These are phyloP conservation scores for Pharus latifolius DNA, from an alignment of 176 grass and related monocot genomes.

Conservation along the genomic window DNA sequence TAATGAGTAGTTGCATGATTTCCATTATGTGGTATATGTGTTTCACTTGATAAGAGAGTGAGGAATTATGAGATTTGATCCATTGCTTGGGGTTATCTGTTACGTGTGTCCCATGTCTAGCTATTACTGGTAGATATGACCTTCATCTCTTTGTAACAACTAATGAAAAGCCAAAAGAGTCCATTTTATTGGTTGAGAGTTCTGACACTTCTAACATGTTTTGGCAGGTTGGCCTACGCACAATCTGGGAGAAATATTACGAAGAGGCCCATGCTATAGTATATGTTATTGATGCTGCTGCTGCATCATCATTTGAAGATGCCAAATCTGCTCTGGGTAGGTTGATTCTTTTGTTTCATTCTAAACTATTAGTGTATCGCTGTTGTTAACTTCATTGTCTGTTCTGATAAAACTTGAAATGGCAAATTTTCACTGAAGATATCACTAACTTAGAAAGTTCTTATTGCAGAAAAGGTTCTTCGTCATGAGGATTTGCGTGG, in stretches of 20 bases:
- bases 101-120: not conserved
- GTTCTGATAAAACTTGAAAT: not conserved
- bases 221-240: constrained; percentile 65
- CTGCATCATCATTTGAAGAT: constrained; percentile 73
- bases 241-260: constrained; percentile 99
- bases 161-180: constrained; percentile 5
- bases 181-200: not conserved
- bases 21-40: not conserved
- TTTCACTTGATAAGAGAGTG: not conserved
- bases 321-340: constrained; percentile 65
- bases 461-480: constrained; percentile 72
- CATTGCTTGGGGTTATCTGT: not conserved
- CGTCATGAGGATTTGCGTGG: constrained; percentile 71
- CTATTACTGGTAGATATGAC: not conserved
- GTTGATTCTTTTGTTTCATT: not conserved
- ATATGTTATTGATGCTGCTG: constrained; percentile 75
- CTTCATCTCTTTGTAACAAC: not conserved
- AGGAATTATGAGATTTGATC: not conserved
- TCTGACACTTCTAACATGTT: constrained; percentile 1
- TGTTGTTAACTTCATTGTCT: not conserved
- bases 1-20: not conserved
- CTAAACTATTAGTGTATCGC: not conserved
- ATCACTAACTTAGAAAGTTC: constrained; percentile 13
- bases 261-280: constrained; percentile 91
- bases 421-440: not conserved